A percentile compares a stretch with the other conserved stretches of the same genome.
Conservation (phyloP, 2,329 filamentous ascomycete genomes). For the Lecanosticta acicola region DNA sequence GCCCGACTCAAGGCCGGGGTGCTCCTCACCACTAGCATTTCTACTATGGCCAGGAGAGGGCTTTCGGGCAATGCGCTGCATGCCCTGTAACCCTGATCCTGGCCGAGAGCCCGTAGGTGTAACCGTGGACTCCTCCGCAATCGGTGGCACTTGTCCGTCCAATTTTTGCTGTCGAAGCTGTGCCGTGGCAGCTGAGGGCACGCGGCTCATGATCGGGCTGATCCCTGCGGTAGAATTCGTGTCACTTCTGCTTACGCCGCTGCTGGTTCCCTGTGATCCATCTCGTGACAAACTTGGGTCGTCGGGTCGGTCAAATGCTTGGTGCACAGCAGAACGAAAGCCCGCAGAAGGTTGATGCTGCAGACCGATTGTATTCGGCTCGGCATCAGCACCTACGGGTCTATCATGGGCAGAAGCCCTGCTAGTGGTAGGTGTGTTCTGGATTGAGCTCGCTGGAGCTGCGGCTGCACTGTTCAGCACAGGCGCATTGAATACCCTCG, state of each 20-base stretch:
- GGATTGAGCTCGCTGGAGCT: conserved; percentile 14
- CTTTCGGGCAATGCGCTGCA: conserved; percentile 32
- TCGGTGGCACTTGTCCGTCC: conserved; percentile 47
- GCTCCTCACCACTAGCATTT: conserved; percentile 33
- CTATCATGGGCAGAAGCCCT: conserved; percentile 9
- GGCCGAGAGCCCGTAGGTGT: conserved; percentile 32
- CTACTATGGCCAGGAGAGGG: conserved; percentile 37
- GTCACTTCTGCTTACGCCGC: conserved; percentile 44
- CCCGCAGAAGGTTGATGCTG: conserved; percentile 45
- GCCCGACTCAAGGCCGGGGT: conserved; percentile 44
- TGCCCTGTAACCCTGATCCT: conserved; percentile 30
- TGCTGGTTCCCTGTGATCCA: conserved; percentile 28
- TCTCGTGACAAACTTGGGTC: conserved; percentile 48
- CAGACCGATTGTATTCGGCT: conserved; percentile 26
- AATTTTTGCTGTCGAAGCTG: conserved; percentile 33
- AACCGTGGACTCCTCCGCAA: conserved; percentile 45
- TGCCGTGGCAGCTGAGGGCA: conserved; percentile 41
- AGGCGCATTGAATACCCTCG: background rate
- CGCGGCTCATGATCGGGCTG: conserved; percentile 59
- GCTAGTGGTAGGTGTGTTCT: conserved; percentile 15
- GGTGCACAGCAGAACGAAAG: conserved; percentile 54
- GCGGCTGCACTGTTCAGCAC: conserved; percentile 2
- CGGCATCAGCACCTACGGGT: conserved; percentile 2
- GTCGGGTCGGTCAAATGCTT: conserved; percentile 58
- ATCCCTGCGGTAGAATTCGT: conserved; percentile 59